Evolutionary conservation across 1,284 basidiomycete genomes (phyloP).

Genomic region (Cutaneotrichosporon sp.): DNA sequence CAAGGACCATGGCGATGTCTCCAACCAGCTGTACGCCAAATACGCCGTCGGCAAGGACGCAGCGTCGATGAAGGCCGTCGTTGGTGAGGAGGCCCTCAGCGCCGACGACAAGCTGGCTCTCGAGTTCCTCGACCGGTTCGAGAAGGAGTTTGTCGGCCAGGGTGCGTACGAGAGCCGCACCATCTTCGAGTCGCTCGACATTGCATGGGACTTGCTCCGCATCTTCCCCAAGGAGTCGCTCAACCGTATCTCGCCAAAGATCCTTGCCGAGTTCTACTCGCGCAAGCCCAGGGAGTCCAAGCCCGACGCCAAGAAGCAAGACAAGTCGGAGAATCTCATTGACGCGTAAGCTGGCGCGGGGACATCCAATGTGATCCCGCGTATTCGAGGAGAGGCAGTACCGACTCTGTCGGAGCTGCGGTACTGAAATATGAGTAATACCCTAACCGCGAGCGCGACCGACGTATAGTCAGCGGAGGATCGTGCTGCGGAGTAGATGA

Average conservation of each 20-base stretch:
- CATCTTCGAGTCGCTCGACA: conserved; percentile 95
- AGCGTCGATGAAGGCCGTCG: conserved; percentile 98
- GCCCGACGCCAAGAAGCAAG: conserved; percentile 1
- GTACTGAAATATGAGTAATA: no score
- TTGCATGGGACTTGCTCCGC: conserved; percentile 93
- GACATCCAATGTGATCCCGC: no score
- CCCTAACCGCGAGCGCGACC: no score
- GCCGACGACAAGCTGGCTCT: conserved; percentile 56
- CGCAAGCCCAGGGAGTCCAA: conserved; percentile 20
- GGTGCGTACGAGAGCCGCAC: conserved; percentile 93
- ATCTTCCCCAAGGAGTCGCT: conserved; percentile 99
- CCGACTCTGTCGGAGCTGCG: no score
- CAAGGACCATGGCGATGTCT: conserved; percentile 98
- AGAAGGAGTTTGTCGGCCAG: conserved; percentile 90
- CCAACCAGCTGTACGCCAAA: conserved; percentile 96
- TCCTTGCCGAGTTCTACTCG: conserved; percentile 25
- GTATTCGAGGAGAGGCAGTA: no score
- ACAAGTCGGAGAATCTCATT: conserved; percentile 21
- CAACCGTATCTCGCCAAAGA: conserved; percentile 83
- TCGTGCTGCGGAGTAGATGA: no score
- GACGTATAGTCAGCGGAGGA: no score
- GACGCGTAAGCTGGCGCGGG: conserved; percentile 5
- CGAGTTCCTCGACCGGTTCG: conserved; percentile 91
- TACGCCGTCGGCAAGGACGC: conserved; percentile 98
- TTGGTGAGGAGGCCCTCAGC: conserved; percentile 95